Percentiles rank a stretch among this genome's conserved stretches.
Conservation (phyloP, 345 rosid genomes). For the Microcos paniculata region DNA sequence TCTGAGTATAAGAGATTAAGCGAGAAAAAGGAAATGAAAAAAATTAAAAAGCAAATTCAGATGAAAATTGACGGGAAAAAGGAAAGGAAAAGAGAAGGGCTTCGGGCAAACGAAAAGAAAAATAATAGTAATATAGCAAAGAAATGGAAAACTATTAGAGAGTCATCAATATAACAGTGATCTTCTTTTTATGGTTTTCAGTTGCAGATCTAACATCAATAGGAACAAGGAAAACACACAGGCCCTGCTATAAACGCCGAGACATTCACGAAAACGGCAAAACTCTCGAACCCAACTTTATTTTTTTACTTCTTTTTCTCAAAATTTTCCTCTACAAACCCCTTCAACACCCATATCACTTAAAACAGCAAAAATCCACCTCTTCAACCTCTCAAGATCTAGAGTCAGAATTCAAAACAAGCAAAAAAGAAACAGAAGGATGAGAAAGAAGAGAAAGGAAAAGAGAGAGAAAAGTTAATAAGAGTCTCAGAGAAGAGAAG, state of each 20-base stretch:
- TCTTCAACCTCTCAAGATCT: slow-evolving; percentile 29
- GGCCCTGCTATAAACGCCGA: slow-evolving; percentile 61
- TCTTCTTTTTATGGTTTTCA: slow-evolving; percentile 35
- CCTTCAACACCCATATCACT: slow-evolving; percentile 5
- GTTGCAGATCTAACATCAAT: slow-evolving; percentile 71
- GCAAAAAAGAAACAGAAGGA: slow-evolving; percentile 7
- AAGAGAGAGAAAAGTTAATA: no score
- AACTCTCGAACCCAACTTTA: slow-evolving; percentile 25
- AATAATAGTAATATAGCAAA: neutral
- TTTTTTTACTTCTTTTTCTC: neutral
- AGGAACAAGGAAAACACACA: slow-evolving; percentile 28
- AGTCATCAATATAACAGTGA: slow-evolving; percentile 41
- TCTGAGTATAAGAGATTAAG: slow-evolving; percentile 9
- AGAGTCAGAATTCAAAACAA: slow-evolving; percentile 34
- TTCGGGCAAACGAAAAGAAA: slow-evolving; percentile 11
- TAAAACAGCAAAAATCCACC: slow-evolving; percentile 33
- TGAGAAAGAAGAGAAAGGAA: neutral
- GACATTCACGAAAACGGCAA: slow-evolving; percentile 72
- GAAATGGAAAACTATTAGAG: slow-evolving; percentile 9
- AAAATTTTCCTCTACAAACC: neutral
- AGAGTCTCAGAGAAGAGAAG: no score
- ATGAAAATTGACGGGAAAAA: neutral
- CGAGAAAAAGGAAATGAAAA: neutral
- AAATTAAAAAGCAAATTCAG: neutral
- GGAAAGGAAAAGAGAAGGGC: slow-evolving; percentile 3